phyloP scores from a whole-genome alignment of 2,329 filamentous ascomycete species.

The Sclerotinia spermophila region DNA sequence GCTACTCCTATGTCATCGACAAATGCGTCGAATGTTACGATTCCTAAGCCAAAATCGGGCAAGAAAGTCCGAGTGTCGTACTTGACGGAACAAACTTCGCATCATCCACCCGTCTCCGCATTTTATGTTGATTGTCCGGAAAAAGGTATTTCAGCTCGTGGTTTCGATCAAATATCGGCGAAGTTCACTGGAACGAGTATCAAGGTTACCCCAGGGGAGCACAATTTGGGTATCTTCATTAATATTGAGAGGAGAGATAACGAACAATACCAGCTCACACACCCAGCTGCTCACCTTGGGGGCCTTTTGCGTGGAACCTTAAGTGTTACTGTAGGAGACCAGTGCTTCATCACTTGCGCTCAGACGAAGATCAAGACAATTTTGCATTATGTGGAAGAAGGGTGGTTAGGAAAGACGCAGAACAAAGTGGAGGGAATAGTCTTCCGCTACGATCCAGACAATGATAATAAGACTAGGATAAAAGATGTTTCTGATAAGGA shows the following conservation, averaged over 20 bases:
- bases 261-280: constrained; percentile 92
- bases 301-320: constrained; percentile 84
- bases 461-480: constrained; percentile 74
- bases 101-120: constrained; percentile 94
- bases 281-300: constrained; percentile 88
- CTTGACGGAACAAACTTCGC: constrained; percentile 94
- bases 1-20: constrained; percentile 23
- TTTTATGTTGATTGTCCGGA: constrained; percentile 92
- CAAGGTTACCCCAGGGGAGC: constrained; percentile 84
- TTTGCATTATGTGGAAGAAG: constrained; percentile 87
- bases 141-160: constrained; percentile 80
- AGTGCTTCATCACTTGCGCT: constrained; percentile 84
- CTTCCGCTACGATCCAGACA: constrained; percentile 84
- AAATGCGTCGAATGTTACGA: constrained; percentile 26
- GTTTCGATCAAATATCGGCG: constrained; percentile 93
- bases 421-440: constrained; percentile 89
- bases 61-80: constrained; percentile 78
- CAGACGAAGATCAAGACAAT: constrained; percentile 90
- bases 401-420: constrained; percentile 87
- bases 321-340: constrained; percentile 84
- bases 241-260: constrained; percentile 73
- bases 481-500: constrained; percentile 85
- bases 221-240: constrained; percentile 96
- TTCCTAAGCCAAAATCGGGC: constrained; percentile 40
- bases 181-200: constrained; percentile 97